Evolutionary conservation across 2,329 filamentous ascomycete species (phyloP).

Genomic region (Emydomyces testavorans): DNA sequence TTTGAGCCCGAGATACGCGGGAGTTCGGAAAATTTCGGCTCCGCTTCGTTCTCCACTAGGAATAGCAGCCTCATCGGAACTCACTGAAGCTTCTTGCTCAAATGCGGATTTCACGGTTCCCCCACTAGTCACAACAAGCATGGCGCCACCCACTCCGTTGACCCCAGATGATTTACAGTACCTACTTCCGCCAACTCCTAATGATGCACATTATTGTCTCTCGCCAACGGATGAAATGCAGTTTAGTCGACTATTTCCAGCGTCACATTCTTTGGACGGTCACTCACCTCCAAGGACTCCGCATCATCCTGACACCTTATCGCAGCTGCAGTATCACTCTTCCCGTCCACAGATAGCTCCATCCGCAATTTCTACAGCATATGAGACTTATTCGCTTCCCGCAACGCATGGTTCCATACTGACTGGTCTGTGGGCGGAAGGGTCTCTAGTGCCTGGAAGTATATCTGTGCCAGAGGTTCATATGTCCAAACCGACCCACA

Average conservation of each 20-base stretch:
- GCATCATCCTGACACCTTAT: conserved; percentile 29
- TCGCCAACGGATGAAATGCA: conserved; percentile 23
- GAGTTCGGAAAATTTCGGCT: conserved; percentile 35
- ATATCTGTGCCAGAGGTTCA: conserved; percentile 26
- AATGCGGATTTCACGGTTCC: conserved; percentile 26
- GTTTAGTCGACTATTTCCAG: conserved; percentile 27
- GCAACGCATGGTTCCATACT: conserved; percentile 26
- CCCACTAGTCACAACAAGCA: conserved; percentile 25
- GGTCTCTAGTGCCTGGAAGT: conserved; percentile 29
- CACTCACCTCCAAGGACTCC: conserved; percentile 38
- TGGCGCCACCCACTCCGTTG: conserved; percentile 35
- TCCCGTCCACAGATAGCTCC: conserved; percentile 34
- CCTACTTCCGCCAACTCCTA: conserved; percentile 32
- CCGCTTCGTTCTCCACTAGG: conserved; percentile 39
- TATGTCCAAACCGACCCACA: conserved; percentile 25
- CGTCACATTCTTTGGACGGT: conserved; percentile 32
- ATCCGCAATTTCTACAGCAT: conserved; percentile 20
- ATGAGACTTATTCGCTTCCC: conserved; percentile 2
- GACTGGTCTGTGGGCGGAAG: conserved; percentile 34
- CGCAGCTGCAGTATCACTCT: conserved; percentile 29
- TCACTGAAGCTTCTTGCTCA: conserved; percentile 26
- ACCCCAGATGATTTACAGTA: conserved; percentile 35
- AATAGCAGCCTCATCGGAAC: conserved; percentile 36
- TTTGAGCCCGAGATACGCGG: conserved; percentile 31
- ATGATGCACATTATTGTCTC: conserved; percentile 31